Conservation (phyloP, 192 early-diverging fungal species). For the Backusella westeae region DNA sequence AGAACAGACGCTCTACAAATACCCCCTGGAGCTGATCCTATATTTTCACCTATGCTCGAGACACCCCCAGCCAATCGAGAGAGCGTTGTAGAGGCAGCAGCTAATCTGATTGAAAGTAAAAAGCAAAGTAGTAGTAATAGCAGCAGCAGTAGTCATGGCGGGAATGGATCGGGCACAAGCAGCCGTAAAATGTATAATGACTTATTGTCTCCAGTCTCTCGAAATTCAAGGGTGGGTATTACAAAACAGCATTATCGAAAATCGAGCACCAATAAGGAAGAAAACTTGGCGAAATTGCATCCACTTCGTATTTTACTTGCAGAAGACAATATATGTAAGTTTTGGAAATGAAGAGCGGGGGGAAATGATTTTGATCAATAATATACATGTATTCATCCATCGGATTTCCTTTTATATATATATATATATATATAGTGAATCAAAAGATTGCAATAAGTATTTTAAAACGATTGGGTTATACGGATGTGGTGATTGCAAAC, state of each 20-base stretch:
- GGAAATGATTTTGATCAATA: not conserved
- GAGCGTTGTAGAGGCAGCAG: not conserved
- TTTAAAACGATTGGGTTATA: conserved; percentile 46
- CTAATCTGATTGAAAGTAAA: not conserved
- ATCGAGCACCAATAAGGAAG: conserved; percentile 15
- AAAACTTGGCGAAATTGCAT: conserved; percentile 27
- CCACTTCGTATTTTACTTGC: conserved; percentile 34
- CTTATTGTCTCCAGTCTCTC: not conserved
- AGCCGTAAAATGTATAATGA: conserved; percentile 8
- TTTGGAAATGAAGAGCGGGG: not conserved
- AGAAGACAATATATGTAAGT: conserved; percentile 38
- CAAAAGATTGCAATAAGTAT: conserved; percentile 52
- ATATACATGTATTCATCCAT: not conserved
- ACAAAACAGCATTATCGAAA: conserved; percentile 21
- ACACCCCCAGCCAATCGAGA: not conserved
- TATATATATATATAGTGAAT: conserved; percentile 34
- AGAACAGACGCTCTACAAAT: not conserved
- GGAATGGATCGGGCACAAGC: not conserved
- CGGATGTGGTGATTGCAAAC: conserved; percentile 42
- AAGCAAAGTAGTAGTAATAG: not conserved
- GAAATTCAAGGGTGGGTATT: conserved; percentile 4
- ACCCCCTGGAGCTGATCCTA: not conserved
- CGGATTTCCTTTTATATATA: not conserved
- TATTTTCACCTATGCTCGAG: not conserved
- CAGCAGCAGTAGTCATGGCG: not conserved